Evolutionary conservation across 495 filamentous ascomycete species (phyloP), one percentile per base, ranked within the genome.

Genomic region (Aspergillus ostianus): DNA sequence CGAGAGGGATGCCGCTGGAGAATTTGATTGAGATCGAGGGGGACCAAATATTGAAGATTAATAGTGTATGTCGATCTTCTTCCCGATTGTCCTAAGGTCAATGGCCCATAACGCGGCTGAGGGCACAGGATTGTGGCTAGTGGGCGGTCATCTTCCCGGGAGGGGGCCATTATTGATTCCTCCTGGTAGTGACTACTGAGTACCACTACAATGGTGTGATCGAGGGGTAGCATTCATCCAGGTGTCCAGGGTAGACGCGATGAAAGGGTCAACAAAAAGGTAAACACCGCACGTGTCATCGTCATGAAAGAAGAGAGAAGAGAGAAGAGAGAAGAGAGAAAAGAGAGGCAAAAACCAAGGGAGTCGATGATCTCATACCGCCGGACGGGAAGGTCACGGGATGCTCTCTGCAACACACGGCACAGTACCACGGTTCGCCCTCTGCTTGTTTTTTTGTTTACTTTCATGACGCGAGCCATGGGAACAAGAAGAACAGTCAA

Each of bases 381-480:
- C 29, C 13, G 36, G 30, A 8, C 30, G 30, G 30, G 10, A n/a
- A 2, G 26, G 26, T 52, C 50, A 52, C 26, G 50, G 23, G 23
- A 26, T 26, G 23, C 4, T 26, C 23, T 26, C 23, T 26, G 23
- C 23, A 26, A 32, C 30, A 41, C 36, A 41, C 36, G 36, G 36
- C 12, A 15, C 36, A 15, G 8, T 15, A 41, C 36, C 47, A 27
- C 26, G 50, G 20, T 52, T 29, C 50, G 1, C 21, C 2, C 27
- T 12, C 50, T 6, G 17, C 50, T 29, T 27, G 6, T n/a, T n/a
- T n/a, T n/a, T n/a, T 29, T 52, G 26, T 29, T 52, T 52, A 52
- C 50, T 52, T 30, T 52, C 49, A 52, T 9, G 50, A 52, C 50
- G 26, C 26, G 50, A 27, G 15, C 23, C 47, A 49, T 49, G 29